Percentiles rank a stretch among this genome's conserved stretches.
phyloP scores from a whole-genome alignment of 2,329 filamentous ascomycete genomes.

The Cordyceps farinosa region DNA sequence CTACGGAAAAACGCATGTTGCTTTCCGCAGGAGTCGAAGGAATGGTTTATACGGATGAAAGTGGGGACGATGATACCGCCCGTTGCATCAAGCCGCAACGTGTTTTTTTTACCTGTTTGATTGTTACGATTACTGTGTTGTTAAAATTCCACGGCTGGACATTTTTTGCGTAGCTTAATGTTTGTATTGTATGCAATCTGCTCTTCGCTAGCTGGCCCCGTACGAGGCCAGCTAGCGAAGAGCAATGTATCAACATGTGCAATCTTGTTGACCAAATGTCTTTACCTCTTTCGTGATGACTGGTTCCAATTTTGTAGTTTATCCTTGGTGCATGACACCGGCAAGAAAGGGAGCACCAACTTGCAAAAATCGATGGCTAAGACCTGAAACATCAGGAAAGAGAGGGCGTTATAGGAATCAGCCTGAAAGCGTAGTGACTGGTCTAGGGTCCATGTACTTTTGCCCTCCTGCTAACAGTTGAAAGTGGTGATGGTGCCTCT shows the following conservation, averaged over 20 bases:
- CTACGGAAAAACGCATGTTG: slow-evolving; percentile 5
- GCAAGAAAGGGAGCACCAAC: too few relatives aligned
- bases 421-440: too few relatives aligned
- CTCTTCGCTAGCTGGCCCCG: background rate
- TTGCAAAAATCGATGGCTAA: too few relatives aligned
- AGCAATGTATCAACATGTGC: slow-evolving; percentile 13
- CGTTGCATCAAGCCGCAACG: slow-evolving; percentile 13
- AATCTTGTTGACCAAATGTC: background rate
- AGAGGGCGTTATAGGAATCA: too few relatives aligned
- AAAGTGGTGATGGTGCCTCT: background rate
- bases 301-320: too few relatives aligned
- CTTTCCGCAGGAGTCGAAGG: slow-evolving; percentile 5
- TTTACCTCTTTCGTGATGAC: too few relatives aligned
- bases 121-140: background rate
- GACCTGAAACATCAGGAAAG: too few relatives aligned
- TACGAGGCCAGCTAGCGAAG: background rate
- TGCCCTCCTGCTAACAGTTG: background rate
- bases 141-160: slow-evolving; percentile 6
- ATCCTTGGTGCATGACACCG: too few relatives aligned
- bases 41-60: background rate
- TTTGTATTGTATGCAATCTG: slow-evolving; percentile 17
- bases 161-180: slow-evolving; percentile 15
- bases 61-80: slow-evolving; percentile 22
- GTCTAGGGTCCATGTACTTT: too few relatives aligned
- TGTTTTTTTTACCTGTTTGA: slow-evolving; percentile 15